Evolutionary conservation across 768 basidiomycete genomes (phyloP).

Genomic region (Leccinellum luteum): DNA sequence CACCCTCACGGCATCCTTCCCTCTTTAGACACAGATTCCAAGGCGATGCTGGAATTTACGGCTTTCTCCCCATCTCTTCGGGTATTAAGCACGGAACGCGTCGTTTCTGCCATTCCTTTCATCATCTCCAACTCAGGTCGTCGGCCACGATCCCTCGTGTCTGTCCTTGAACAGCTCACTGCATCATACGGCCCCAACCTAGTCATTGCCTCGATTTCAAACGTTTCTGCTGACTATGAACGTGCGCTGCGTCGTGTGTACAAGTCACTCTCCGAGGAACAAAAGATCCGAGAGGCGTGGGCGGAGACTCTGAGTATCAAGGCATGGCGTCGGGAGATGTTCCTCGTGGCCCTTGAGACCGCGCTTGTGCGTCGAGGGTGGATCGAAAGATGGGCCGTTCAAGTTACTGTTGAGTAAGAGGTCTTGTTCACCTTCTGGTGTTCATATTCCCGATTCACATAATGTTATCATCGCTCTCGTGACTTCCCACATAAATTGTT

Average conservation of each 20-base stretch:
- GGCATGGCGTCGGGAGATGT: conserved; percentile 46
- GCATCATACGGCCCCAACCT: conserved; percentile 23
- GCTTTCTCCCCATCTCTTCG: conserved; percentile 37
- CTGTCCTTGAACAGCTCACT: conserved; percentile 36
- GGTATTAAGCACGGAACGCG: conserved; percentile 35
- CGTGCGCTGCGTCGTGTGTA: conserved; percentile 9
- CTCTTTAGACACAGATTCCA: conserved; percentile 16
- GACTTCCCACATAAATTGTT: too few species aligned
- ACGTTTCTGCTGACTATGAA: conserved; percentile 39
- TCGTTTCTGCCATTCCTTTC: conserved; percentile 46
- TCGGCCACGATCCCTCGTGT: conserved; percentile 36
- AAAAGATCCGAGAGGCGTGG: conserved; percentile 10
- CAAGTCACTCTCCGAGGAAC: conserved; percentile 9
- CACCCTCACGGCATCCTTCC: conserved; percentile 12
- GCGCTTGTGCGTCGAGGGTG: conserved; percentile 44
- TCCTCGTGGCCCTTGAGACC: conserved; percentile 52
- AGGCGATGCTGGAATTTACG: conserved; percentile 34
- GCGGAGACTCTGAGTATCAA: conserved; percentile 27
- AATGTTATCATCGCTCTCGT: neutral
- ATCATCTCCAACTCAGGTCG: conserved; percentile 34
- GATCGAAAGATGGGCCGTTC: conserved; percentile 46
- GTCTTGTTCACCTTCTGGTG: neutral
- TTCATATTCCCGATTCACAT: neutral
- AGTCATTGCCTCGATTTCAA: conserved; percentile 35
- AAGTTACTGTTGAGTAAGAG: conserved; percentile 18